Conservation (phyloP, 2,329 filamentous ascomycete genomes). For the Ascochyta clinopodiicola region DNA sequence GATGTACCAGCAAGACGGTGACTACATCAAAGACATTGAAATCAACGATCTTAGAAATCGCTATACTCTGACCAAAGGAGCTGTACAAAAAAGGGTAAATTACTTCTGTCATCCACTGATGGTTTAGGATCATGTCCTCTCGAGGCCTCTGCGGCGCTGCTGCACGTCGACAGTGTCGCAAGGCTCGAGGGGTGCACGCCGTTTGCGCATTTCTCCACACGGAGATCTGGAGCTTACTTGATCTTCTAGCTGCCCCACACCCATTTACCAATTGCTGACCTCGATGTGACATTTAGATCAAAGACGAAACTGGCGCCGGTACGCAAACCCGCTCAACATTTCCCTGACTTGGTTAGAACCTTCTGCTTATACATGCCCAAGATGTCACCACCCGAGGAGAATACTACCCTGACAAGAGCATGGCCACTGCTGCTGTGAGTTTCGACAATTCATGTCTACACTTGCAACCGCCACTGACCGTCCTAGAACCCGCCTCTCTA, state of each 20-base stretch:
- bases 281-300: slow-evolving; percentile 92
- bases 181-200: slow-evolving; percentile 33
- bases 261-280: slow-evolving; percentile 93
- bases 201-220: slow-evolving; percentile 45
- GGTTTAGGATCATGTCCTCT: slow-evolving; percentile 54
- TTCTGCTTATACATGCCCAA: slow-evolving; percentile 71
- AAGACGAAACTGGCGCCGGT: slow-evolving; percentile 99
- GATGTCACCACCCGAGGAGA: slow-evolving; percentile 98
- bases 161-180: slow-evolving; percentile 66
- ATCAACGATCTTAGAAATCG: slow-evolving; percentile 97
- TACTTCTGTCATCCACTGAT: slow-evolving; percentile 74
- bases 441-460: not conserved
- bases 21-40: slow-evolving; percentile 98
- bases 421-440: slow-evolving; percentile 87
- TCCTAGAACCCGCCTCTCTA: slow-evolving; percentile 87
- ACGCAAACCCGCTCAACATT: slow-evolving; percentile 76
- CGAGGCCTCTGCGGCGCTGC: slow-evolving; percentile 32
- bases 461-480: not conserved
- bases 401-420: slow-evolving; percentile 96
- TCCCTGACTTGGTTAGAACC: slow-evolving; percentile 63
- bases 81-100: slow-evolving; percentile 99
- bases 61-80: slow-evolving; percentile 95
- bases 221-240: slow-evolving; percentile 57
- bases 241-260: slow-evolving; percentile 50
- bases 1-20: slow-evolving; percentile 93